Base-by-base conservation (phyloP, 352 stramenopile species). In the Hyaloperonospora brassicae region DNA sequence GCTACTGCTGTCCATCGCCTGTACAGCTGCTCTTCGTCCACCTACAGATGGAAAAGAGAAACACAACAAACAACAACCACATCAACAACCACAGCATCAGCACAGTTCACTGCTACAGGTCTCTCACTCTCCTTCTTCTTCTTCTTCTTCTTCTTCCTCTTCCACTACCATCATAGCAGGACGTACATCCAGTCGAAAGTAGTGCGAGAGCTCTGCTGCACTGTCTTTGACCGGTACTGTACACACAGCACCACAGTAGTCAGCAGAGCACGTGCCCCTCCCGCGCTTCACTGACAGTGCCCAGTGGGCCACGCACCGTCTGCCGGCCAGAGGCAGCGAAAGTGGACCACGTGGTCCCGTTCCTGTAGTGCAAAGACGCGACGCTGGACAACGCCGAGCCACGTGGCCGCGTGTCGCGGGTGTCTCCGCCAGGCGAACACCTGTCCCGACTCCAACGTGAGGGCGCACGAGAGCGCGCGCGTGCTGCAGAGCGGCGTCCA, bases 131-230 rank as follows among this genome's bases (percentile, higher is more conserved):
- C n/a, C 13, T 13, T 25, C 14, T 22, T 25, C 23, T 42, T 51
- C 14, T 39, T 47, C 13, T 13, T 25, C 14, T 22, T 25, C 23
- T 42, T 51, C 14, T 39, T 47, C 17, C 17, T 35, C 8, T 23
- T 8, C 12, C 14, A 42, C 22, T 44, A 17, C 39, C 24, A 34
- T 34, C 4, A 8, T 13, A 42, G 22, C 13, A 45, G 6, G 3
- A 43, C 57, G 47, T 58, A 80, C 76, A 52, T 96, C 72, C 38
- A 97, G 58, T 25, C 94, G 87, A 69, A 98, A 97, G 71, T 98
- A 98, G 25, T 85, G 61, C 2, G 57, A 63, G 3, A 98, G 61
- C 12, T 66, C 59, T 50, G 68, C 61, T 53, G 83, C 23, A 55
- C 61, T 39, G 63, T 92, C 42, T 64, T 83, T 23, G 35, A 52